Conservation (phyloP, 208 protist species). For the Phytomonas francai region DNA sequence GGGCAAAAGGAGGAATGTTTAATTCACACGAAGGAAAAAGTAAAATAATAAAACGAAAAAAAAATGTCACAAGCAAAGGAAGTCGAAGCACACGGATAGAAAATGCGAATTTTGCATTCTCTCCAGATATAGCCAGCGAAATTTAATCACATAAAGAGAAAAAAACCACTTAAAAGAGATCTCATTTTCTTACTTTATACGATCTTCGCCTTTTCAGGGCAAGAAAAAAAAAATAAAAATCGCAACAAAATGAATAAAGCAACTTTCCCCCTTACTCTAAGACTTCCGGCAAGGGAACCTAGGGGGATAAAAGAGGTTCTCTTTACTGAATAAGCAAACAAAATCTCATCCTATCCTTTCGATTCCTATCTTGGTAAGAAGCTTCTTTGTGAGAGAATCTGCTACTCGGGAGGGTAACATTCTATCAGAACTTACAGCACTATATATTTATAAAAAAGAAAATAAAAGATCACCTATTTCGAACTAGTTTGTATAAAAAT, state of each 20-base stretch:
- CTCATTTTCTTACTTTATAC: conserved; percentile 9
- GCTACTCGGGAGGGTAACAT: neutral
- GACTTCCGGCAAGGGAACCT: conserved; percentile 1
- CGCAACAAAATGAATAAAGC: conserved; percentile 2
- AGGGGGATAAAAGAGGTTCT: conserved; percentile 13
- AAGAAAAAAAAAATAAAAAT: conserved; percentile 8
- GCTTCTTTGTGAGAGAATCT: neutral
- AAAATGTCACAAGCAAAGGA: conserved; percentile 18
- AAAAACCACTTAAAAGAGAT: conserved; percentile 12
- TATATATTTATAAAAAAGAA: conserved; percentile 7
- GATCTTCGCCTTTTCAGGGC: neutral
- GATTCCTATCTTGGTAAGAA: neutral
- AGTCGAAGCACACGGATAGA: conserved; percentile 12
- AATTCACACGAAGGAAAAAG: conserved; percentile 17
- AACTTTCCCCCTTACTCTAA: neutral
- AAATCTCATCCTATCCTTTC: neutral
- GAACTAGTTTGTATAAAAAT: conserved; percentile 6
- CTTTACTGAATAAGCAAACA: conserved; percentile 7
- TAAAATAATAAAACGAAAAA: conserved; percentile 17
- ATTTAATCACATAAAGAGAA: conserved; percentile 16
- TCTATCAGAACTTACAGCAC: neutral
- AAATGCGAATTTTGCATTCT: conserved; percentile 8
- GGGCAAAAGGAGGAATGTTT: neutral
- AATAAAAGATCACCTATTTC: conserved; percentile 1
- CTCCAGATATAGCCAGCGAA: neutral